A percentile compares a stretch with the other conserved stretches of the same genome.
Conservation (phyloP, 192 early-diverging fungal genomes). For the Coemansia furcata region DNA sequence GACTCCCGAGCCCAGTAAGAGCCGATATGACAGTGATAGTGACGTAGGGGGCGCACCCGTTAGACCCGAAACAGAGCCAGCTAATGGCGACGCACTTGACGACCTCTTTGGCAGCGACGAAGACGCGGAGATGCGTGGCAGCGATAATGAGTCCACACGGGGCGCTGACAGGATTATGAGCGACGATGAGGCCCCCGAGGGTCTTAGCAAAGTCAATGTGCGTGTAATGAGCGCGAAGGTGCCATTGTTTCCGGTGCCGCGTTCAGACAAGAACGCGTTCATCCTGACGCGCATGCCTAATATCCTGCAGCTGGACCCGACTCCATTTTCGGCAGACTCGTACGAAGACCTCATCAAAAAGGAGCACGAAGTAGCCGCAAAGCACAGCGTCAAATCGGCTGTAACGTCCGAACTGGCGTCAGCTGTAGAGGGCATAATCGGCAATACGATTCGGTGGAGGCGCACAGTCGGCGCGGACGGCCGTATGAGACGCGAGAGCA, state of each 20-base stretch:
- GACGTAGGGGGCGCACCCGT: background rate
- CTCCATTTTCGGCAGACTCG: slow-evolving; percentile 31
- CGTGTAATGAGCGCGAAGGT: slow-evolving; percentile 35
- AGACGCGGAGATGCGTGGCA: background rate
- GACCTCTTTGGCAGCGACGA: slow-evolving; percentile 37
- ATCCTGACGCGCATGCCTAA: slow-evolving; percentile 44
- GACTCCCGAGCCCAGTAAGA: slow-evolving; percentile 26
- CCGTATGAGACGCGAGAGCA: slow-evolving; percentile 24
- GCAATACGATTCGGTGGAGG: slow-evolving; percentile 50
- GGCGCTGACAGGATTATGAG: background rate
- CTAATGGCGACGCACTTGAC: background rate
- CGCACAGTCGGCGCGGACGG: slow-evolving; percentile 7
- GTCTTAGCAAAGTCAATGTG: slow-evolving; percentile 9
- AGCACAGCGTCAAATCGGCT: slow-evolving; percentile 30
- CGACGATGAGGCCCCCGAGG: slow-evolving; percentile 12
- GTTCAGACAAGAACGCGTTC: slow-evolving; percentile 14
- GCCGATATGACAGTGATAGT: slow-evolving; percentile 32
- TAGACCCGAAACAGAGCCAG: background rate
- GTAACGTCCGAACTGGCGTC: slow-evolving; percentile 35
- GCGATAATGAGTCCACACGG: slow-evolving; percentile 1
- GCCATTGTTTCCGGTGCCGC: slow-evolving; percentile 34
- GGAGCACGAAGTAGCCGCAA: slow-evolving; percentile 32
- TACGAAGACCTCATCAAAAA: slow-evolving; percentile 41
- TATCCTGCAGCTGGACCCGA: slow-evolving; percentile 44
- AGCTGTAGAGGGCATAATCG: slow-evolving; percentile 40